Percentiles rank a stretch among this genome's conserved stretches.
phyloP scores from a whole-genome alignment of 495 filamentous ascomycete genomes.

The Amniculicola lignicola region DNA sequence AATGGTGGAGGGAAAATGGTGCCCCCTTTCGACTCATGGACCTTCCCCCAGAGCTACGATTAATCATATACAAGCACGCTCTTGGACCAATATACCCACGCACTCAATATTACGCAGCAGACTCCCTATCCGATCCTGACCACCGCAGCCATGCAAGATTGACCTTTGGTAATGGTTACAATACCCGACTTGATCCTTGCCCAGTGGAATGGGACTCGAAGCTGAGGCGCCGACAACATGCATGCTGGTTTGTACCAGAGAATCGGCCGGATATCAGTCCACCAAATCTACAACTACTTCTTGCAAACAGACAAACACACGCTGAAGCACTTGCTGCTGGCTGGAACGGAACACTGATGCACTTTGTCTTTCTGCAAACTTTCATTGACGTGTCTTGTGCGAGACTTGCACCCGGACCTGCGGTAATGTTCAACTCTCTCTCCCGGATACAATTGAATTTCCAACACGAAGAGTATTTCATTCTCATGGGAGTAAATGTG shows the following conservation, averaged over 20 bases:
- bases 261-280: neutral
- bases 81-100: conserved; percentile 1
- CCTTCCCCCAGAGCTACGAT: neutral
- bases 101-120: neutral
- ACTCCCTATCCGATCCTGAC: neutral
- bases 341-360: conserved; percentile 1
- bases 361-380: neutral
- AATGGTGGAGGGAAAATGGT: conserved; percentile 1
- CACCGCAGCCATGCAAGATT: neutral
- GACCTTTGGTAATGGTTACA: neutral
- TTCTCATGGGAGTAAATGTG: conserved; percentile 2
- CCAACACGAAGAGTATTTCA: neutral
- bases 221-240: neutral
- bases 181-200: too few species aligned
- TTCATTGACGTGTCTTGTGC: neutral
- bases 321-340: neutral
- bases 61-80: neutral
- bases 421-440: neutral
- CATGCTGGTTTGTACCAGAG: neutral
- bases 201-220: neutral
- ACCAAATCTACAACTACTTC: neutral
- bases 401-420: neutral
- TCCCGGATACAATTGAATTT: conserved; percentile 1
- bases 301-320: neutral
- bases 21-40: neutral